These are phyloP conservation scores for Lepidium campestre DNA, from an alignment of 441 rosid genomes.

Conservation along the genomic window DNA sequence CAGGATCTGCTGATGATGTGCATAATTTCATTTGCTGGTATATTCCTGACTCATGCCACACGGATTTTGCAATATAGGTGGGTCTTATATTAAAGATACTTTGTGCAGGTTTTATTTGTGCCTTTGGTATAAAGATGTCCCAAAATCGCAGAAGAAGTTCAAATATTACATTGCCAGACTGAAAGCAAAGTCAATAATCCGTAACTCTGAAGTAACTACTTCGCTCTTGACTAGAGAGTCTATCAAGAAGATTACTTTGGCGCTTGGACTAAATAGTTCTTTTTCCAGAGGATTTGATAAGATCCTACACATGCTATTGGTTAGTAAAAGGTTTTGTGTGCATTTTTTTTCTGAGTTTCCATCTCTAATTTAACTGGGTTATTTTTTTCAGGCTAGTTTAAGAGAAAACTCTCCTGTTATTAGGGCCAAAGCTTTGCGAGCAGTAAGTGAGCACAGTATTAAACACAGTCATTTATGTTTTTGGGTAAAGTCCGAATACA, in stretches of 20 bases:
- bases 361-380: conserved; percentile 4
- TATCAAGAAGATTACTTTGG: conserved; percentile 77
- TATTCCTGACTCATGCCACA: conserved; percentile 25
- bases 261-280: conserved; percentile 88
- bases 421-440: conserved; percentile 95
- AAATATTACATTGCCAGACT: conserved; percentile 71
- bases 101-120: conserved; percentile 88
- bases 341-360: conserved; percentile 22
- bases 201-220: conserved; percentile 60
- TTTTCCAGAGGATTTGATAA: conserved; percentile 98
- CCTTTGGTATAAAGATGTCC: conserved; percentile 94
- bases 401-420: conserved; percentile 95
- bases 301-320: conserved; percentile 97
- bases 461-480: conserved; percentile 2
- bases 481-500: conserved; percentile 7
- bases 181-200: conserved; percentile 81
- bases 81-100: conserved; percentile 20
- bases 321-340: conserved; percentile 35
- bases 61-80: conserved; percentile 20
- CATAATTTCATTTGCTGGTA: conserved; percentile 91
- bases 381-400: conserved; percentile 78
- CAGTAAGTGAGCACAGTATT: conserved; percentile 52
- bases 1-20: conserved; percentile 69
- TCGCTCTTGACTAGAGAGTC: conserved; percentile 68
- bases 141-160: conserved; percentile 66